Conservation (phyloP, 805 yeast genomes). For the Candida peoriensis region DNA sequence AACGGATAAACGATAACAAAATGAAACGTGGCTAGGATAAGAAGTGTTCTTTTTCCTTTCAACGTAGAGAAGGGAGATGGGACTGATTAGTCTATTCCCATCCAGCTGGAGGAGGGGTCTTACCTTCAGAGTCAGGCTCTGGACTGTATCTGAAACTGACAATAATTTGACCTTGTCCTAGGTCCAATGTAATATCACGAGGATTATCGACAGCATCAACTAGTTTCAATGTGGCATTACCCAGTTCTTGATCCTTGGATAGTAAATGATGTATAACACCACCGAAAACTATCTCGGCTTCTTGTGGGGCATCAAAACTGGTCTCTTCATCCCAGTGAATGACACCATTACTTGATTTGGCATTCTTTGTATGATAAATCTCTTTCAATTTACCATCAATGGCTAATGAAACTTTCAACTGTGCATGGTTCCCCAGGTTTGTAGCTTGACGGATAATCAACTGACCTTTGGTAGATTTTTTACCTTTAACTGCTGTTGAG, state of each 20-base stretch:
- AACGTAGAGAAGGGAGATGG: too few relatives aligned
- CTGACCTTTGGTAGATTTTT: conserved; percentile 36
- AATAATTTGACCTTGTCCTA: conserved; percentile 36
- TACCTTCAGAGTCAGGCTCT: conserved; percentile 14
- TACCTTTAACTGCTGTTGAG: conserved; percentile 14
- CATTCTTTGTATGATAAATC: conserved; percentile 57
- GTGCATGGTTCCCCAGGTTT: conserved; percentile 37
- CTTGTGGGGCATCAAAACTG: conserved; percentile 62
- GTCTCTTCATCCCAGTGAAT: conserved; percentile 58
- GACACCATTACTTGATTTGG: conserved; percentile 43
- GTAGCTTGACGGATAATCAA: conserved; percentile 45
- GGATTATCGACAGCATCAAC: conserved; percentile 42
- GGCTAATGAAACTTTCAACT: conserved; percentile 50
- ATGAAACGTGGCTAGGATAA: too few relatives aligned
- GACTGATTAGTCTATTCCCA: too few relatives aligned
- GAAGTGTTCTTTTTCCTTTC: too few relatives aligned
- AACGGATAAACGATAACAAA: too few relatives aligned
- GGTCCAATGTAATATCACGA: conserved; percentile 35
- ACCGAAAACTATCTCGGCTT: conserved; percentile 53
- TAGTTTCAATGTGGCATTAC: conserved; percentile 48
- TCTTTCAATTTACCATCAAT: conserved; percentile 44
- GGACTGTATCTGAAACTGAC: conserved; percentile 36
- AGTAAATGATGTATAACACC: conserved; percentile 66
- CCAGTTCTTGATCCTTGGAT: conserved; percentile 65
- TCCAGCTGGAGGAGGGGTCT: conserved; percentile 18